These are phyloP conservation scores for Dimargaris cristalligena DNA, from an alignment of 192 early-diverging fungal species.

Conservation along the genomic window DNA sequence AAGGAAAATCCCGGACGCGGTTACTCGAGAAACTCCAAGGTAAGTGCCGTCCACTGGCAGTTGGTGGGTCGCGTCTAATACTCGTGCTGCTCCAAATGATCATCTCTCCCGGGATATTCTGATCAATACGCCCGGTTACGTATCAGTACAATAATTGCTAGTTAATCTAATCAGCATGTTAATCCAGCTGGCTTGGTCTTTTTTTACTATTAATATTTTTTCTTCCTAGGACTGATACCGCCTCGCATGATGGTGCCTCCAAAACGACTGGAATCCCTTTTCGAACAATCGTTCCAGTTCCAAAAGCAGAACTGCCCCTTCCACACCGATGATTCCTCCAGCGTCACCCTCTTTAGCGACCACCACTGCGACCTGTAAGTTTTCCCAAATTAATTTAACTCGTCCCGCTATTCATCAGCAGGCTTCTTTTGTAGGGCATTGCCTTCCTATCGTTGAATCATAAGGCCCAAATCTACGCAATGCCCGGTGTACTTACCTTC, in stretches of 20 bases:
- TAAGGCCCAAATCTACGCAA: too few relatives aligned
- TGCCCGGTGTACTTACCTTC: too few relatives aligned
- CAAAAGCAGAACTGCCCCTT: conserved; percentile 70
- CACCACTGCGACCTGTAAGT: conserved; percentile 21
- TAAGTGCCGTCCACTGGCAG: too few relatives aligned
- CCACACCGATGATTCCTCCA: conserved; percentile 33
- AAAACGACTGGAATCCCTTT: conserved; percentile 61
- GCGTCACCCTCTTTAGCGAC: conserved; percentile 22
- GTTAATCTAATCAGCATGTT: conserved; percentile 34
- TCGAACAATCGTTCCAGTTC: conserved; percentile 58
- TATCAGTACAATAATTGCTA: conserved; percentile 13
- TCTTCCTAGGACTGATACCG: too few relatives aligned
- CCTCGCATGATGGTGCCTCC: conserved; percentile 76
- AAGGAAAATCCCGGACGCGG: conserved; percentile 43
- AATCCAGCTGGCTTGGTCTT: too few relatives aligned
- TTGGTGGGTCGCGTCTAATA: neutral
- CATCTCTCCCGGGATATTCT: neutral
- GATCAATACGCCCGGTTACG: neutral
- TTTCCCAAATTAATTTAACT: too few relatives aligned
- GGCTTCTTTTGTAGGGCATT: too few relatives aligned
- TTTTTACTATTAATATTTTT: too few relatives aligned
- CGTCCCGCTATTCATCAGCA: too few relatives aligned
- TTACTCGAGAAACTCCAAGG: conserved; percentile 49
- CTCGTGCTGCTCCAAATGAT: neutral
- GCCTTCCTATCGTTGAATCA: too few relatives aligned